Evolutionary conservation across 164 flowering plant genomes (phyloP), one percentile per base, ranked within the genome.

Genomic region (Sedum album): DNA sequence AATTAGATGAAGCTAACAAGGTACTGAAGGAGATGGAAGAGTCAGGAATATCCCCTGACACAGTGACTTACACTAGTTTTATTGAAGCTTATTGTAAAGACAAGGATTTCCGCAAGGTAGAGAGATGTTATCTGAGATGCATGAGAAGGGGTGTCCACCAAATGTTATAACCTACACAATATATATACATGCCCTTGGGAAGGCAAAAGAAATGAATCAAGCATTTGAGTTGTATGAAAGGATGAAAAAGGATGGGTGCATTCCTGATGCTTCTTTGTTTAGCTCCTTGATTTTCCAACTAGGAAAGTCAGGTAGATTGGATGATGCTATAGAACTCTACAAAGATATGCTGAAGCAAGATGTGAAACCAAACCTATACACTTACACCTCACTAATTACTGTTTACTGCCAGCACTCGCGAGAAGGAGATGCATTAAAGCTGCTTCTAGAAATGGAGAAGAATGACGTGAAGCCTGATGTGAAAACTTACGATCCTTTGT

Each of bases 131-230:
- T 72, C 76, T 44, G 84, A 81, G 73, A 85, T 89, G 91, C 70
- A 72, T 25, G 70, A 71, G 21, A 84, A 76, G 57, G 87, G 87
- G 6, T 81, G 82, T 44, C 72, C 68, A 26, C 86, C 90, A 33
- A 84, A 77, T 79, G 72, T 67, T 4, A 79, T 82, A 5, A 85
- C 91, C n/a, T 89, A 80, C 61, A 85, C 91, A 1, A 80, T 84
- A 68, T 62, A 80, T 31, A 84, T 85, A 84, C 84, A 81, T 74
- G 79, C 87, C 36, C 66, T 81, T 33, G 91, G 87, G 60, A 89
- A 84, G 73, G 83, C 88, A 20, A 80, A 75, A 69, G 74, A 83
- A 77, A 80, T 83, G 15, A 35, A 14, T n/a, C 72, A 81, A 74
- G 87, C 90, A 61, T 49, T 87, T 73, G 71, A 79, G 66, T 74